Base-by-base conservation (phyloP, 768 basidiomycete genomes). In the Mycena belliarum region DNA sequence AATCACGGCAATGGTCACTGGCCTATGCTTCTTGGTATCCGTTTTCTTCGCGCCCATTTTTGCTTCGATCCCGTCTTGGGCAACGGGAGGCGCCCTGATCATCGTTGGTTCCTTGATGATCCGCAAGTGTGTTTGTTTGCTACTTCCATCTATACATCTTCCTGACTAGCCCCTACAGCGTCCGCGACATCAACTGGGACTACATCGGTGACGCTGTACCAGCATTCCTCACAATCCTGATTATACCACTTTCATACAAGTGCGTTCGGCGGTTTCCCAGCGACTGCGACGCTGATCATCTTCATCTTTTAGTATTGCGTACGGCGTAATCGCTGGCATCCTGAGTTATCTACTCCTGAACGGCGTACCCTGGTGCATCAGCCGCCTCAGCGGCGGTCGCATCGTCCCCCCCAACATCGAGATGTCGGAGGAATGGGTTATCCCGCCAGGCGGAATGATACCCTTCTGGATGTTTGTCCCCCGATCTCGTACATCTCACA, bases 91-190 rank as follows among this genome's bases (percentile, higher is more conserved):
- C 54, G 91, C 91, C 1, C 76, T 95, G 33, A 83, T 91, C 41
- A 87, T 95, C 52, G 91, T 91, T 12, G 92, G 92, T n/a, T 88
- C 87, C 16, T 77, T 93, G 65, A 94, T 94, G 92, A 89, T 91
- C 71, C 82, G 88, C 68, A 93, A 91, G 84, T 85, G 59, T 21
- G 81, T 74, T 49, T 14, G 52, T 60, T 33, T n/a, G n/a, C n/a
- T n/a, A n/a, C 33, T 33, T 1, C 18, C 15, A 52, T 26, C n/a
- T 46, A 44, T 6, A 35, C 15, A 42, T 57, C 38, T 63, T 15
- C 16, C 45, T 40, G 28, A 51, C 33, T 24, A 43, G 43, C 11
- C 52, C 46, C 15, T 1, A 6, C 43, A 88, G 85, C 64, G 89
- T 91, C 21, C 80, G 84, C 29, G 91, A 91, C 44, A 88, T 95